Conservation (phyloP, 2,329 filamentous ascomycete genomes). For the Fusarium stilboides region DNA sequence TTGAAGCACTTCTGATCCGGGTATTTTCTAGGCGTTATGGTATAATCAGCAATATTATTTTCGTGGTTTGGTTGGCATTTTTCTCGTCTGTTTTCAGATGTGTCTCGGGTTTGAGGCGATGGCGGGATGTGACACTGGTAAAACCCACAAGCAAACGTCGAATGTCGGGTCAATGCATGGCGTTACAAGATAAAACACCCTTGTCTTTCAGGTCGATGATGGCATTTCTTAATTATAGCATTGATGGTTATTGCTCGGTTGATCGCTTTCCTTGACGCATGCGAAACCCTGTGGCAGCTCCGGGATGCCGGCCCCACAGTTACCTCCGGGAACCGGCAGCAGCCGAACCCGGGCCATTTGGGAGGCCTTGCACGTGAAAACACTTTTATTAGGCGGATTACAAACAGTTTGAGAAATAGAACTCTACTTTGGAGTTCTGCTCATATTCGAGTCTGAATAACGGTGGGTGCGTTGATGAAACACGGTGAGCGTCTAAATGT, state of each 20-base stretch:
- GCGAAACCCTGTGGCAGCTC: conserved; percentile 9
- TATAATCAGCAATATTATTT: background rate
- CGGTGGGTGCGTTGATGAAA: too few relatives aligned
- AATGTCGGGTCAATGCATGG: background rate
- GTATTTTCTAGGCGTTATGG: background rate
- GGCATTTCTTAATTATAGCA: conserved; percentile 16
- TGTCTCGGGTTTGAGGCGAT: conserved; percentile 29
- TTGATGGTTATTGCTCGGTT: conserved; percentile 8
- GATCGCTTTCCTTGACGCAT: background rate
- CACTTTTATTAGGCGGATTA: too few relatives aligned
- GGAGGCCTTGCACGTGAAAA: too few relatives aligned
- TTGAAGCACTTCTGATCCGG: too few relatives aligned
- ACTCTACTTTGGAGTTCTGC: too few relatives aligned
- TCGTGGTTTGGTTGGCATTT: conserved; percentile 2
- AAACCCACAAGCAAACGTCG: conserved; percentile 21
- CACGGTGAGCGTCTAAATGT: too few relatives aligned
- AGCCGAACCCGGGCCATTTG: too few relatives aligned
- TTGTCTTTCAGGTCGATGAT: background rate
- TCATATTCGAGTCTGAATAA: too few relatives aligned
- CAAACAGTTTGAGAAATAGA: too few relatives aligned
- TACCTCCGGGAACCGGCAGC: background rate
- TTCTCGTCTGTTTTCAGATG: conserved; percentile 15
- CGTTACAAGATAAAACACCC: conserved; percentile 3
- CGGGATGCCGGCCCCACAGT: background rate
- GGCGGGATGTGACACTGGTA: conserved; percentile 33